Evolutionary conservation across 2,329 filamentous ascomycete genomes (phyloP).

Genomic region (Cryphonectria naterciae): DNA sequence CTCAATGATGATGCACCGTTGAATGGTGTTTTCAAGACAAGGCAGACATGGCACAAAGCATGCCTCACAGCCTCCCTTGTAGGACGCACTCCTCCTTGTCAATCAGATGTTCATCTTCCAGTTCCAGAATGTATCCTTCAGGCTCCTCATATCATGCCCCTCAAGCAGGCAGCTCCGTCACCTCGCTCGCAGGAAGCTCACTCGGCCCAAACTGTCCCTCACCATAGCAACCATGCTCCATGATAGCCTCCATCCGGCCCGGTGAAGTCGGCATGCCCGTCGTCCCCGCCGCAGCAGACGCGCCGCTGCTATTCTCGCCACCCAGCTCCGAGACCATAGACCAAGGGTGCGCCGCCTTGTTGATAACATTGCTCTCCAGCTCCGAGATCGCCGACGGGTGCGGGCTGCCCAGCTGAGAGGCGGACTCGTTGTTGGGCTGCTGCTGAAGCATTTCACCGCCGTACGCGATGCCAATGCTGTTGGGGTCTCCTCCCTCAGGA

Average conservation of each 20-base stretch:
- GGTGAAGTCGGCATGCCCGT: neutral
- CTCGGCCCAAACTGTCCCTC: conserved; percentile 9
- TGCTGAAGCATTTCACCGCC: neutral
- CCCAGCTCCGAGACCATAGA: conserved; percentile 32
- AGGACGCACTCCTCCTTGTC: neutral
- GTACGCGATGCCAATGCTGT: conserved; percentile 15
- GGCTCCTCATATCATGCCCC: neutral
- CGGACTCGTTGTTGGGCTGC: conserved; percentile 6
- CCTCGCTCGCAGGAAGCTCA: conserved; percentile 16
- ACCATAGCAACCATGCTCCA: neutral
- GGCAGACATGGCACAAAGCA: neutral
- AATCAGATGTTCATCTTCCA: neutral
- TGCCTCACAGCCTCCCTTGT: neutral
- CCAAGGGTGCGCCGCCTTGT: conserved; percentile 31
- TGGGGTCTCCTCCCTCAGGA: neutral
- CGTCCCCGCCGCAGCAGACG: neutral
- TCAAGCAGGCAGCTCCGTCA: conserved; percentile 26
- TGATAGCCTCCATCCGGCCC: conserved; percentile 8
- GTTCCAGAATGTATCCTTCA: too few relatives aligned
- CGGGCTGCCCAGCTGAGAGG: conserved; percentile 11
- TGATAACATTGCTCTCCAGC: conserved; percentile 28
- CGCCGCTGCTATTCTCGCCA: neutral
- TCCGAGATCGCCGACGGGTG: conserved; percentile 26
- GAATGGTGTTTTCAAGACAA: neutral
- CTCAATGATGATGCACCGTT: neutral